Evolutionary conservation across 306 rosid genomes (phyloP), one percentile per base, ranked within the genome.

Genomic region (Pueraria montana): DNA sequence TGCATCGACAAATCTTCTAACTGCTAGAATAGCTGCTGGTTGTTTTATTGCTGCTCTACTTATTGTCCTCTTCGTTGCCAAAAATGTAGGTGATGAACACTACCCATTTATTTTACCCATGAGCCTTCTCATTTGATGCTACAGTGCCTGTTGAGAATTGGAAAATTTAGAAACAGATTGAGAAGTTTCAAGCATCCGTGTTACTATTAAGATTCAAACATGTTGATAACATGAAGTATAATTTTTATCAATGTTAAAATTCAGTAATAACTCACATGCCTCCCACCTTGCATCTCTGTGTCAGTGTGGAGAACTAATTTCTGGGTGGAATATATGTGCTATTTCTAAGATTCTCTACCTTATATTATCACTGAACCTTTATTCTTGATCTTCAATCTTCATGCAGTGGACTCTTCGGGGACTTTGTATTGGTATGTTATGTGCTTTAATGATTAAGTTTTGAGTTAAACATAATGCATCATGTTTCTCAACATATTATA

Each of bases 331-430:
- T 30, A 16, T 63, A 21, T 63, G 38, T 36, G 46, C 45, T 13
- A 65, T 38, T 55, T 42, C 49, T 69, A 65, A 40, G 45, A 40
- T 8, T 20, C 34, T 43, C 50, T 45, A 3, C 10, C 66, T 69
- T 64, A 23, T 24, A n/a, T 27, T 48, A 16, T 10, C 20, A 70
- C 49, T 70, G 49, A 74, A 59, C 66, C 40, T 48, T 49, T 18
- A 7, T 56, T 43, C 6, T 67, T 72, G 49, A 8, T 52, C 34
- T 24, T 56, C 30, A 21, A 53, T 53, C 21, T 79, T 79, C 72
- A 8, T 78, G 76, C 89, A 89, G 95, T 91, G 95, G 95, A 91
- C 90, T 16, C 95, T 91, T 76, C 87, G 95, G 63, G 95, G 95
- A 81, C 95, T 91, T 45, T 91, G 93, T 69, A 86, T 88, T 34